Conservation (phyloP, 306 rosid species). For the Cucurbita maxima region DNA sequence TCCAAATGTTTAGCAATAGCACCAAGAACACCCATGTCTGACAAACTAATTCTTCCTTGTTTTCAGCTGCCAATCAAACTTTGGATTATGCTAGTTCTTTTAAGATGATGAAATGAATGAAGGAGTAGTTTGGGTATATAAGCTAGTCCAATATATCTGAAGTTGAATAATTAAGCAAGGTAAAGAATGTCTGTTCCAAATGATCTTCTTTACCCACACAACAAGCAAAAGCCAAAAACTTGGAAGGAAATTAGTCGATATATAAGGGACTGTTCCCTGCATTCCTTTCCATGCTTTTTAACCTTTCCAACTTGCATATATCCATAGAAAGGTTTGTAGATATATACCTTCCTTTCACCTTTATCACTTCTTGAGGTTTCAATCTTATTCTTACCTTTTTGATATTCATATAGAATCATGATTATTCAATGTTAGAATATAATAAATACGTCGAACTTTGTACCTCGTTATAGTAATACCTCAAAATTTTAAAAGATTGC, state of each 20-base stretch:
- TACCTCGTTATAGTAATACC: too few species aligned
- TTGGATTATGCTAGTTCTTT: neutral
- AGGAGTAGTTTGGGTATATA: neutral
- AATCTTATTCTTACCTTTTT: neutral
- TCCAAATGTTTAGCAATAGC: slow-evolving; percentile 58
- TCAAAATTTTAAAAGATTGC: too few species aligned
- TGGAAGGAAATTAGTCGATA: neutral
- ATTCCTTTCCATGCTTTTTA: neutral
- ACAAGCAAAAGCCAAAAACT: slow-evolving; percentile 18
- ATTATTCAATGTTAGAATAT: too few species aligned
- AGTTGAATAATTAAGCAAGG: slow-evolving; percentile 13
- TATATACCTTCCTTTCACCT: neutral
- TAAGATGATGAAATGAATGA: neutral
- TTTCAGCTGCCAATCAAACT: neutral
- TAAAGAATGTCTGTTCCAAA: slow-evolving; percentile 30
- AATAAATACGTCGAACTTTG: too few species aligned
- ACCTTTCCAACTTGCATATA: neutral
- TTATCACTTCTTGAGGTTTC: neutral
- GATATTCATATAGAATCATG: neutral
- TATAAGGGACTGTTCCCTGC: neutral
- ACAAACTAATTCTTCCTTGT: neutral
- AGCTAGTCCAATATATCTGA: neutral
- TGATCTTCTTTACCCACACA: slow-evolving; percentile 40
- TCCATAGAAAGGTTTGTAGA: neutral
- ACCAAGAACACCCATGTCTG: slow-evolving; percentile 55